These are phyloP conservation scores for Chlorencoelia australis DNA, from an alignment of 2,329 filamentous ascomycete genomes.

Conservation along the genomic window DNA sequence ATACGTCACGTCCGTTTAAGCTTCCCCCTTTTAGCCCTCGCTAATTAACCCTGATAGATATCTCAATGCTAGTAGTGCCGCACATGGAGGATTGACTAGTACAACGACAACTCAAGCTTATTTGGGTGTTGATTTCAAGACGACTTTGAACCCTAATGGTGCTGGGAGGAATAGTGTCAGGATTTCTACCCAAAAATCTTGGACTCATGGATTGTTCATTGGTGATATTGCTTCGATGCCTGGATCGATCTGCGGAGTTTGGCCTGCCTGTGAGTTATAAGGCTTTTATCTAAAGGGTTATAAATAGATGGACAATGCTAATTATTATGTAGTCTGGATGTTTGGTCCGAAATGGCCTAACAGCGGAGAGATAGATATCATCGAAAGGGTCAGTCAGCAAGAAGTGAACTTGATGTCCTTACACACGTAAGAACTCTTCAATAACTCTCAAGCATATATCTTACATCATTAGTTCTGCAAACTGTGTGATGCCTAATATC, in stretches of 20 bases:
- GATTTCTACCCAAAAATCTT: slow-evolving; percentile 51
- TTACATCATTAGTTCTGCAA: neutral
- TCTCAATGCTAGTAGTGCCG: slow-evolving; percentile 1
- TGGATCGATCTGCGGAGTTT: slow-evolving; percentile 60
- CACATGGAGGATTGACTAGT: slow-evolving; percentile 1
- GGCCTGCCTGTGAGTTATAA: too few relatives aligned
- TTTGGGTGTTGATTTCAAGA: slow-evolving; percentile 56
- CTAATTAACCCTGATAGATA: slow-evolving; percentile 1
- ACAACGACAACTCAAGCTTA: slow-evolving; percentile 46
- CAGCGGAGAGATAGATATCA: slow-evolving; percentile 3
- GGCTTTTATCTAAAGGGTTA: too few relatives aligned
- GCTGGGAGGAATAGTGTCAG: slow-evolving; percentile 44
- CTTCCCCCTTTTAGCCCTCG: neutral
- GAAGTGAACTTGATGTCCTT: slow-evolving; percentile 2
- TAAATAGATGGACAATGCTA: too few relatives aligned
- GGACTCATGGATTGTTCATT: slow-evolving; percentile 57
- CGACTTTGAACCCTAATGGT: slow-evolving; percentile 32
- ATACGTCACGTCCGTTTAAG: slow-evolving; percentile 17
- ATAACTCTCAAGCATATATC: neutral
- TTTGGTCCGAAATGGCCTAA: slow-evolving; percentile 3
- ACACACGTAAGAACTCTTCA: neutral
- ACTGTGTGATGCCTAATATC: slow-evolving; percentile 2
- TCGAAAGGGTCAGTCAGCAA: slow-evolving; percentile 2
- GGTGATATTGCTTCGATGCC: slow-evolving; percentile 56
- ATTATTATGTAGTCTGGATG: slow-evolving; percentile 6